Evolutionary conservation across 164 flowering plant genomes (phyloP), one percentile per base, ranked within the genome.

Genomic region (Vitis cinerea): DNA sequence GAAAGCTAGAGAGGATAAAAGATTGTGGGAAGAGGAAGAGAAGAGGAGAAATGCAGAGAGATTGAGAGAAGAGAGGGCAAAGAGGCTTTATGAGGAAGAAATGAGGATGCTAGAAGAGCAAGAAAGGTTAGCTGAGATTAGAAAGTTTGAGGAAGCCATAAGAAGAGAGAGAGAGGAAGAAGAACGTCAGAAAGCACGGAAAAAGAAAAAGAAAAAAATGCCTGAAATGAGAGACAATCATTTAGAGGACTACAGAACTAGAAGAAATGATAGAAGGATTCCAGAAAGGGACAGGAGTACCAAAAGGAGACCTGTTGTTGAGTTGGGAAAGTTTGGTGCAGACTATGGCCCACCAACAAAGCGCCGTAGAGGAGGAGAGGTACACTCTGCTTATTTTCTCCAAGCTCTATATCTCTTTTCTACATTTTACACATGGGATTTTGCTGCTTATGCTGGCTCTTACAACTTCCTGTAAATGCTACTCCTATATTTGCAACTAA

Each of bases 321-420:
- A 89, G 60, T 59, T 75, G 60, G 93, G 80, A 66, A 80, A 70
- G 53, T 77, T 72, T 64, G 77, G 76, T 68, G 82, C 83, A 37
- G 97, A 89, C 15, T 72, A 77, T 79, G 78, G 69, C 52, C 90
- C 84, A 9, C 83, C 82, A 71, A 75, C 90, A 67, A 95, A 93
- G 80, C 95, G 99, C 4, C 91, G 98, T 9, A 84, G 88, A 72
- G 93, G 94, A 2, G 98, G 99, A 76, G 93, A 93, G 99, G 99
- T 95, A 78, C 54, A 1, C 44, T 50, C 56, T 14, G 3, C 77
- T 60, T 57, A 31, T 70, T 52, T 48, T 50, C 51, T n/a, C 57
- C 11, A 8, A 63, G 48, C 27, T 10, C 50, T 14, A 47, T 10
- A 15, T 59, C 57, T 50, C 30, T 53, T 5, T 67, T 48, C 10